These are phyloP conservation scores for Raffaelea ambrosiae DNA, from an alignment of 2,329 filamentous ascomycete species.

Conservation along the genomic window DNA sequence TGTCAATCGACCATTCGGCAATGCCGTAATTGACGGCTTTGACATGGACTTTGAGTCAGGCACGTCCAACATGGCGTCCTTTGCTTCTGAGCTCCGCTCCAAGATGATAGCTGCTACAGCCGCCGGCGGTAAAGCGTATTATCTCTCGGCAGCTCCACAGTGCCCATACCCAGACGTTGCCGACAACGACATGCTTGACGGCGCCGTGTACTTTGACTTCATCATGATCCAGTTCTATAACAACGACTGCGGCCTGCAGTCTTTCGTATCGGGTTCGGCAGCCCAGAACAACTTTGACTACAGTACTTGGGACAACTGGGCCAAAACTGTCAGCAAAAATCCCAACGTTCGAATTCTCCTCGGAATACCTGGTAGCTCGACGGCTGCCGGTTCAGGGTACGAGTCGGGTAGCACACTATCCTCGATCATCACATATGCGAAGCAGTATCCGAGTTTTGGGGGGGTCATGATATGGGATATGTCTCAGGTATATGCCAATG, in stretches of 20 bases:
- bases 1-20: conserved; percentile 57
- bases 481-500: conserved; percentile 50
- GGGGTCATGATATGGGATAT: conserved; percentile 65
- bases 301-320: conserved; percentile 57
- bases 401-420: conserved; percentile 34
- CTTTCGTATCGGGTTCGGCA: conserved; percentile 34
- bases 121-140: conserved; percentile 42
- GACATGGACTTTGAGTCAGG: conserved; percentile 65
- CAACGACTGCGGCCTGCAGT: conserved; percentile 54
- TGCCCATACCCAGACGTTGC: conserved; percentile 58
- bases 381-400: conserved; percentile 49
- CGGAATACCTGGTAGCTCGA: conserved; percentile 46
- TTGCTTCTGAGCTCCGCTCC: conserved; percentile 48
- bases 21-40: conserved; percentile 61
- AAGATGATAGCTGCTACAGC: conserved; percentile 42
- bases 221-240: conserved; percentile 62
- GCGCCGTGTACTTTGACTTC: conserved; percentile 47
- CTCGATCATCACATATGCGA: conserved; percentile 43
- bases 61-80: conserved; percentile 50
- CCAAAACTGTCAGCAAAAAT: conserved; percentile 47
- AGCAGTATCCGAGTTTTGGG: conserved; percentile 51
- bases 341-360: conserved; percentile 51
- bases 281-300: conserved; percentile 53
- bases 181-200: conserved; percentile 47
- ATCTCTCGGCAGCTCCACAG: conserved; percentile 59